Evolutionary conservation across 345 rosid genomes (phyloP), one percentile per base, ranked within the genome.

Genomic region (Kandelia obovata): DNA sequence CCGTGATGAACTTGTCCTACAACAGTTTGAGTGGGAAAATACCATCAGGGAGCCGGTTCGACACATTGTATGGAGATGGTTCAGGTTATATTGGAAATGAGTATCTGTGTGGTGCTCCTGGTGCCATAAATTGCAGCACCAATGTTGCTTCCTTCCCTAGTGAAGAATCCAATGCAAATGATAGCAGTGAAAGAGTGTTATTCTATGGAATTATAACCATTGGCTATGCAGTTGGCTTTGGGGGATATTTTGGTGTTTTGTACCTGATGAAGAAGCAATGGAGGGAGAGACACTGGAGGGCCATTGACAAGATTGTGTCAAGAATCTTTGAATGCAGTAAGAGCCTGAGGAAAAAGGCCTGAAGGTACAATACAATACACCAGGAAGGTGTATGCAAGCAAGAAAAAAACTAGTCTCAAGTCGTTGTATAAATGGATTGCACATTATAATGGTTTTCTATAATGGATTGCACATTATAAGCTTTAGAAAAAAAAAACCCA

Each of bases 41-140:
- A 16, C 78, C 81, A 17, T 3, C 67, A 7, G 77, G 64, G n/a
- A 53, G 57, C 1, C 59, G 56, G 34, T 70, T 78, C 20, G 71
- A 78, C 57, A 78, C 81, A 2, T 66, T 70, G 62, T 53, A 58
- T 21, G 60, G 46, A 16, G 75, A 73, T 58, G 81, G 72, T 16
- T 66, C 55, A 1, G 63, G 65, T 21, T 73, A 65, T 27, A 3
- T 51, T 23, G 72, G 78, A 17, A 73, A 78, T 58, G 37, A 69
- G 6, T 66, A 73, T 52, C 65, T 73, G 20, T 78, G 78, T 57
- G 69, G 74, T 58, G 71, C 53, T 55, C 61, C 61, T 4, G 68
- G 35, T 23, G 55, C 57, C n/a, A 26, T 47, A 6, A 31, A 28
- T 2, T 76, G 75, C 61, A 39, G 64, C n/a, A 53, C 13, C 37